Evolutionary conservation across 2,329 filamentous ascomycete genomes (phyloP).

Genomic region (Fusarium sp.): DNA sequence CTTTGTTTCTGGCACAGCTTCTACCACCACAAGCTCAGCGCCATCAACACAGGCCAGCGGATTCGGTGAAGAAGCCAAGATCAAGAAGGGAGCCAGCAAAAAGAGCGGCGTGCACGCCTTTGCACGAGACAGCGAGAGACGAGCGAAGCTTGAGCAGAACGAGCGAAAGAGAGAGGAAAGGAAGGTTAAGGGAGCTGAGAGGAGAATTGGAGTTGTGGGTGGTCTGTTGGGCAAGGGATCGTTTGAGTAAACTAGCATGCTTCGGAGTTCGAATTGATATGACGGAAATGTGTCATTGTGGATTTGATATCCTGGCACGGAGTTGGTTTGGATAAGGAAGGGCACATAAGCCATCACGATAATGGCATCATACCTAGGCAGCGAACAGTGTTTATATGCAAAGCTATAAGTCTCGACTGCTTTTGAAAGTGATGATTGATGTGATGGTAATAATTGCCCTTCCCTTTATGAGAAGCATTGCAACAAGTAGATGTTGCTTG

Average conservation of each 20-base stretch:
- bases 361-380: constrained; percentile 13
- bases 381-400: constrained; percentile 3
- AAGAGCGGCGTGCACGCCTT: constrained; percentile 72
- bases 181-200: constrained; percentile 70
- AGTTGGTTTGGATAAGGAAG: constrained; percentile 30
- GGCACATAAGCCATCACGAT: constrained; percentile 11
- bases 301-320: constrained; percentile 26
- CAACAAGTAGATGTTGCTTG: too few relatives aligned
- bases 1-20: constrained; percentile 57
- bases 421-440: neutral
- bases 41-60: constrained; percentile 54
- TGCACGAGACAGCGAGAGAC: constrained; percentile 69
- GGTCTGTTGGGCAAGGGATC: constrained; percentile 69
- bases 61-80: constrained; percentile 65
- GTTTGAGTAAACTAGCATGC: constrained; percentile 52
- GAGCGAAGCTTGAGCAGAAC: constrained; percentile 66
- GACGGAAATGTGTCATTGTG: constrained; percentile 9
- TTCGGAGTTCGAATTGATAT: constrained; percentile 26
- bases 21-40: constrained; percentile 52
- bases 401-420: too few relatives aligned
- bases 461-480: too few relatives aligned
- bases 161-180: constrained; percentile 70
- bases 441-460: neutral
- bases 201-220: constrained; percentile 67
- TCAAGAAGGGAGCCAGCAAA: constrained; percentile 72